A percentile compares a stretch with the other conserved stretches of the same genome.
phyloP scores from a whole-genome alignment of 805 yeast species.

The Ogataea salicorniae region DNA sequence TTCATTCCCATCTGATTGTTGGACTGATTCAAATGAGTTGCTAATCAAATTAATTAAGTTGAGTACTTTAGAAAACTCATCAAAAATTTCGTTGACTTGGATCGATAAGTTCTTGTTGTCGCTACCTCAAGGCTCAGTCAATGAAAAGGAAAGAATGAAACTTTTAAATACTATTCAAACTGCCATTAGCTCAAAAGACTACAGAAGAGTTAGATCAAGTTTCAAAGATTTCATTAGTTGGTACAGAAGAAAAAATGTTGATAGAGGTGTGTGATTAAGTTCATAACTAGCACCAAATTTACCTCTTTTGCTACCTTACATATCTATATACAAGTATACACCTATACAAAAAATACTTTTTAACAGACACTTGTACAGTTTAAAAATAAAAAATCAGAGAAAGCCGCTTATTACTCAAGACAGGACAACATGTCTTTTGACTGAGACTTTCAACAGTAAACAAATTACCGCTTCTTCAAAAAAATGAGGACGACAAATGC shows the following conservation, averaged over 20 bases:
- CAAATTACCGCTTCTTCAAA: too few relatives aligned
- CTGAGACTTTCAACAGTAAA: too few relatives aligned
- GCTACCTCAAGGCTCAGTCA: conserved; percentile 61
- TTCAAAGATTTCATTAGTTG: conserved; percentile 76
- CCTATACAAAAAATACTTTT: too few relatives aligned
- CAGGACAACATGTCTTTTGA: too few relatives aligned
- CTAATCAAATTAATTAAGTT: conserved; percentile 57
- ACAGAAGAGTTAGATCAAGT: conserved; percentile 64
- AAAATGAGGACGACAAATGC: too few relatives aligned
- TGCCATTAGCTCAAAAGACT: conserved; percentile 64
- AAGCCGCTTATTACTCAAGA: too few relatives aligned
- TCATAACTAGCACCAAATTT: neutral
- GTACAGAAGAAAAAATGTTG: conserved; percentile 73
- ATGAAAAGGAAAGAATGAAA: conserved; percentile 62
- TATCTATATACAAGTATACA: too few relatives aligned
- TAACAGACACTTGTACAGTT: too few relatives aligned
- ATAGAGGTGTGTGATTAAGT: conserved; percentile 15
- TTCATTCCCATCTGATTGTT: conserved; percentile 64
- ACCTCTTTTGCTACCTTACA: too few relatives aligned
- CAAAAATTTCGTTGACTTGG: conserved; percentile 50
- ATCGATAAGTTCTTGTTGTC: conserved; percentile 45
- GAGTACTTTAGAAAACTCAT: conserved; percentile 39
- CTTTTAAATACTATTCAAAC: conserved; percentile 50
- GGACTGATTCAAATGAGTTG: conserved; percentile 71
- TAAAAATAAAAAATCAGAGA: too few relatives aligned